Percentiles rank a stretch among this genome's conserved stretches.
Conservation (phyloP, 257 asterid species). For the Ehretia macrophylla region DNA sequence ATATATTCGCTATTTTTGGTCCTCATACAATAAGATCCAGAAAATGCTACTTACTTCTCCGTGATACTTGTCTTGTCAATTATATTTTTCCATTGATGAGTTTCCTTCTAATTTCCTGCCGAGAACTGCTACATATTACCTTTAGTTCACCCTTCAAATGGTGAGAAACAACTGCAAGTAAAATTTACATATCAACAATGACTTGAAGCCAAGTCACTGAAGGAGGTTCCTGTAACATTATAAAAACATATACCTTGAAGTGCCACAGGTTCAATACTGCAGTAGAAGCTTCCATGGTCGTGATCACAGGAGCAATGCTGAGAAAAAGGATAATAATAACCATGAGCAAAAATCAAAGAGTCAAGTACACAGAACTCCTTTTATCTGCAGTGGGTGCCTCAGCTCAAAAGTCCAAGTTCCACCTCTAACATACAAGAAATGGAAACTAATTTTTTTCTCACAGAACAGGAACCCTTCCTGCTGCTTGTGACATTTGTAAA, state of each 20-base stretch:
- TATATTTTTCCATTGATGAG: too few species aligned
- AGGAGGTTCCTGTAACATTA: slow-evolving; percentile 24
- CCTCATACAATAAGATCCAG: too few species aligned
- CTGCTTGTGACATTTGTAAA: slow-evolving; percentile 61
- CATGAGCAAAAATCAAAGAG: slow-evolving; percentile 7
- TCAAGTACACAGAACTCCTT: background rate
- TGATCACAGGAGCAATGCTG: slow-evolving; percentile 85
- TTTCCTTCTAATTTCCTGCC: too few species aligned
- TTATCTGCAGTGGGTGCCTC: slow-evolving; percentile 34
- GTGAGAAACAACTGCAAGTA: too few species aligned
- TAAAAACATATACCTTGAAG: slow-evolving; percentile 46
- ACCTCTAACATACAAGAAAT: slow-evolving; percentile 60
- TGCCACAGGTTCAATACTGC: slow-evolving; percentile 76
- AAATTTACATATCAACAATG: slow-evolving; percentile 30
- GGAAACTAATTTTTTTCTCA: slow-evolving; percentile 57
- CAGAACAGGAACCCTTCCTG: slow-evolving; percentile 83
- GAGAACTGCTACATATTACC: too few species aligned
- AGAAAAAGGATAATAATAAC: slow-evolving; percentile 9
- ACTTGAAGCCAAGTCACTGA: slow-evolving; percentile 62
- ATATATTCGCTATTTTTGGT: too few species aligned
- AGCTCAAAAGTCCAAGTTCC: slow-evolving; percentile 89
- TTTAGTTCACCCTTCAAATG: too few species aligned
- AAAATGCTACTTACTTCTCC: too few species aligned
- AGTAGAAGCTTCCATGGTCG: slow-evolving; percentile 92
- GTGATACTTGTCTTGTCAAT: too few species aligned